Conservation (phyloP, 805 yeast genomes). For the Crinitomyces ghanaensis region DNA sequence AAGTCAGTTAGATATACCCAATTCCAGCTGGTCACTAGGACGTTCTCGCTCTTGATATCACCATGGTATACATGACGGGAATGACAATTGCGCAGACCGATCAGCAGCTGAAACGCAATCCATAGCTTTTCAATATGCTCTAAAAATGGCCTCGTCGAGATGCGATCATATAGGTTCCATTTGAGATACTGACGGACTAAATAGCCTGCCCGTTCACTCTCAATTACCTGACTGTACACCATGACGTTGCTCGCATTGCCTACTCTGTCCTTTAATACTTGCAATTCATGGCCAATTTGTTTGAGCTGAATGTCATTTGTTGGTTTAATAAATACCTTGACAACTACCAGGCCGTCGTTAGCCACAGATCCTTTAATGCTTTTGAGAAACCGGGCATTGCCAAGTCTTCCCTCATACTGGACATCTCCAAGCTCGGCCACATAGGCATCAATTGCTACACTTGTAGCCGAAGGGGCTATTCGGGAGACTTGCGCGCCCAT, state of each 20-base stretch:
- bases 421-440: conserved; percentile 66
- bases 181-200: conserved; percentile 70
- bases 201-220: conserved; percentile 88
- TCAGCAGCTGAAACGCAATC: conserved; percentile 68
- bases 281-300: conserved; percentile 9
- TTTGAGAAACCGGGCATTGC: conserved; percentile 75
- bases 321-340: conserved; percentile 78
- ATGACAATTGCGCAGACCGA: conserved; percentile 56
- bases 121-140: conserved; percentile 73
- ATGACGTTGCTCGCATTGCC: conserved; percentile 48
- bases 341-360: conserved; percentile 57
- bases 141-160: conserved; percentile 74
- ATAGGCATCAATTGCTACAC: conserved; percentile 84
- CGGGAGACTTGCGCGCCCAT: conserved; percentile 88
- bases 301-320: conserved; percentile 22
- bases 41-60: conserved; percentile 83
- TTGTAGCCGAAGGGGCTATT: conserved; percentile 81
- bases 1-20: conserved; percentile 80
- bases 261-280: conserved; percentile 28
- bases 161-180: conserved; percentile 75
- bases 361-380: conserved; percentile 77
- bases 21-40: conserved; percentile 77
- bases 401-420: conserved; percentile 64
- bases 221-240: conserved; percentile 63
- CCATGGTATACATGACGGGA: conserved; percentile 60